A percentile compares a stretch with the other conserved stretches of the same genome.
phyloP scores from a whole-genome alignment of 805 yeast species.

The Wickerhamiella musiphila region DNA sequence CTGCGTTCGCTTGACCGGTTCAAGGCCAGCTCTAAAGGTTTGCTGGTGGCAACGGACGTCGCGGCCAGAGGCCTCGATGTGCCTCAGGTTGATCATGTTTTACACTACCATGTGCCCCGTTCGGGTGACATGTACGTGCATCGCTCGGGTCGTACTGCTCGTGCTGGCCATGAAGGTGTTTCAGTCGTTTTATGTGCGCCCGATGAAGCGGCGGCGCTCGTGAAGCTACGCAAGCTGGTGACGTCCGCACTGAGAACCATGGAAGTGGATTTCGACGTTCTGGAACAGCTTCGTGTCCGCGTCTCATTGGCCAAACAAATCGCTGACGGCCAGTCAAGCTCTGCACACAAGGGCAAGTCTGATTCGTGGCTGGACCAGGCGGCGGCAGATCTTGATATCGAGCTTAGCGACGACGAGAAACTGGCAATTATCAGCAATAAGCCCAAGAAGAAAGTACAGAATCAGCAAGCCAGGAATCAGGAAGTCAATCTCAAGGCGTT shows the following conservation, averaged over 20 bases:
- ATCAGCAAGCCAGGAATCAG: no score
- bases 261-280: slow-evolving; percentile 59
- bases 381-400: slow-evolving; percentile 84
- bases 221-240: slow-evolving; percentile 45
- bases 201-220: slow-evolving; percentile 80
- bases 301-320: slow-evolving; percentile 51
- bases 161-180: slow-evolving; percentile 90
- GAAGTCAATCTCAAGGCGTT: slow-evolving; percentile 6
- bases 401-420: slow-evolving; percentile 52
- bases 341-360: slow-evolving; percentile 32
- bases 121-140: slow-evolving; percentile 90
- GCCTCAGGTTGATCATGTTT: slow-evolving; percentile 77
- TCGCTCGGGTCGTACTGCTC: slow-evolving; percentile 96
- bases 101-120: slow-evolving; percentile 89
- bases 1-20: slow-evolving; percentile 71
- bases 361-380: slow-evolving; percentile 74
- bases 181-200: slow-evolving; percentile 86
- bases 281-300: slow-evolving; percentile 54
- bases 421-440: slow-evolving; percentile 16
- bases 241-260: slow-evolving; percentile 40
- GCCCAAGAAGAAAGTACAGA: slow-evolving; percentile 26
- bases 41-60: slow-evolving; percentile 85
- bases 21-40: slow-evolving; percentile 29
- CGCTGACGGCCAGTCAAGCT: slow-evolving; percentile 52
- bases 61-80: slow-evolving; percentile 97